These are phyloP conservation scores for Fusarium staphyleae DNA, from an alignment of 2,329 filamentous ascomycete genomes.

Conservation along the genomic window DNA sequence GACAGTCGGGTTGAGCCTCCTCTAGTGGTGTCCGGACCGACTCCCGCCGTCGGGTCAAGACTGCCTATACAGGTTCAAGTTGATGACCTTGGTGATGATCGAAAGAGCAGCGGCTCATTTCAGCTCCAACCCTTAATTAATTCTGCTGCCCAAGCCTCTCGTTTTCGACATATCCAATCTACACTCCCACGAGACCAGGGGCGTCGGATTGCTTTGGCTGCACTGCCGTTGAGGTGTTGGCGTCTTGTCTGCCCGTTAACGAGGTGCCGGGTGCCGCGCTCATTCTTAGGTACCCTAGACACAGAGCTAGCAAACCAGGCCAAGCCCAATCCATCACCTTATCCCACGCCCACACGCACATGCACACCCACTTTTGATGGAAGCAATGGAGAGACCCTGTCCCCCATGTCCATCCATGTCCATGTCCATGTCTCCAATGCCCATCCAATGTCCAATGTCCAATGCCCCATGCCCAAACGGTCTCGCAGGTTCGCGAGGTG, in stretches of 20 bases:
- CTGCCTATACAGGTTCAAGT: not conserved
- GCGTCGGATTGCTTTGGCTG: slow-evolving; percentile 25
- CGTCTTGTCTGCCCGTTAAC: slow-evolving; percentile 3
- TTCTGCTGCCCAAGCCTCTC: slow-evolving; percentile 13
- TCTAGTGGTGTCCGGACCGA: not conserved
- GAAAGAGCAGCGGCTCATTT: slow-evolving; percentile 10
- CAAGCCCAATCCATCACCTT: slow-evolving; percentile 5
- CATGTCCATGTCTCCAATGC: slow-evolving; percentile 3
- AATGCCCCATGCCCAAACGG: slow-evolving; percentile 28
- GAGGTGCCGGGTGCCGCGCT: slow-evolving; percentile 24
- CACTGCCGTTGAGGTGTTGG: slow-evolving; percentile 9
- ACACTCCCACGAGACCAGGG: slow-evolving; percentile 11
- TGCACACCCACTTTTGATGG: slow-evolving; percentile 22
- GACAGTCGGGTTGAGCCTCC: slow-evolving; percentile 12
- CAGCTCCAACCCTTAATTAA: slow-evolving; percentile 3
- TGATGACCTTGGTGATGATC: slow-evolving; percentile 1
- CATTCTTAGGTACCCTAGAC: slow-evolving; percentile 19
- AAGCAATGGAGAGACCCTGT: slow-evolving; percentile 30
- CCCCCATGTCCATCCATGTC: slow-evolving; percentile 16
- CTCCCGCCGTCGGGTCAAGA: not conserved
- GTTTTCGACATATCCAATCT: slow-evolving; percentile 12
- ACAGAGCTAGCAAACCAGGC: slow-evolving; percentile 10
- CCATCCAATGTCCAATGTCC: not conserved
- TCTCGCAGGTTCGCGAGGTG: slow-evolving; percentile 19
- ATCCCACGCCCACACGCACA: slow-evolving; percentile 2